These are phyloP conservation scores for Letharia columbiana DNA, from an alignment of 495 filamentous ascomycete species.

Conservation along the genomic window DNA sequence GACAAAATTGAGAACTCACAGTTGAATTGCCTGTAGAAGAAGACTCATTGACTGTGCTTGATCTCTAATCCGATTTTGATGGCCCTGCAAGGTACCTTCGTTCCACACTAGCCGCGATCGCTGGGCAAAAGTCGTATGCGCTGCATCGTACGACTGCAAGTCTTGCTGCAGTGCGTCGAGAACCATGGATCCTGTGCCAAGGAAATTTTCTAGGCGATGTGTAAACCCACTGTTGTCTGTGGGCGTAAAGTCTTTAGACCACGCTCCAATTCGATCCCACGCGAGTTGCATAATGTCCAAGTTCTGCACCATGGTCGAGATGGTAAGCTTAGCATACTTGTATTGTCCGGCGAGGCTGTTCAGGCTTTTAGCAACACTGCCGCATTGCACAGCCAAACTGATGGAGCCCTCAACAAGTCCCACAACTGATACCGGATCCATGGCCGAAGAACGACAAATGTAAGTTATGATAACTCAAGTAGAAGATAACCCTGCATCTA, in stretches of 20 bases:
- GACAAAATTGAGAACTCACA: not conserved
- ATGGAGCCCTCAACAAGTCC: constrained; percentile 1
- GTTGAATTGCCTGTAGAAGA: constrained; percentile 35
- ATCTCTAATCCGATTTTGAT: constrained; percentile 33
- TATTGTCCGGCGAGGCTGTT: constrained; percentile 27
- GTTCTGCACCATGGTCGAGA: constrained; percentile 34
- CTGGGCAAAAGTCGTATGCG: constrained; percentile 22
- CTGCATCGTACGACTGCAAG: constrained; percentile 22
- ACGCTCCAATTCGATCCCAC: constrained; percentile 35
- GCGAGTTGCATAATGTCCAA: constrained; percentile 34
- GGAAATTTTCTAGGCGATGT: constrained; percentile 31
- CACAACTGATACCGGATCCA: constrained; percentile 4
- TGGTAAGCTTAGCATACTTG: constrained; percentile 37
- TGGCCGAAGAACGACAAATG: not conserved
- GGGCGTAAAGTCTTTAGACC: constrained; percentile 24
- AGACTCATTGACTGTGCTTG: constrained; percentile 39
- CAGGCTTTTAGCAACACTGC: constrained; percentile 1
- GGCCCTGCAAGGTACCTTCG: constrained; percentile 35
- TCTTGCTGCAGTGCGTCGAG: constrained; percentile 37
- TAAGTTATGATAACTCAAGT: no score
- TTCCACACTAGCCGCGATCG: constrained; percentile 36
- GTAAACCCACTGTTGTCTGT: constrained; percentile 27
- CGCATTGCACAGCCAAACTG: constrained; percentile 6
- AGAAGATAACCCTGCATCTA: no score
- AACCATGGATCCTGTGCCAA: constrained; percentile 34